Evolutionary conservation across 768 basidiomycete genomes (phyloP), one percentile per base, ranked within the genome.

Genomic region (Punctularia strigosozonata): DNA sequence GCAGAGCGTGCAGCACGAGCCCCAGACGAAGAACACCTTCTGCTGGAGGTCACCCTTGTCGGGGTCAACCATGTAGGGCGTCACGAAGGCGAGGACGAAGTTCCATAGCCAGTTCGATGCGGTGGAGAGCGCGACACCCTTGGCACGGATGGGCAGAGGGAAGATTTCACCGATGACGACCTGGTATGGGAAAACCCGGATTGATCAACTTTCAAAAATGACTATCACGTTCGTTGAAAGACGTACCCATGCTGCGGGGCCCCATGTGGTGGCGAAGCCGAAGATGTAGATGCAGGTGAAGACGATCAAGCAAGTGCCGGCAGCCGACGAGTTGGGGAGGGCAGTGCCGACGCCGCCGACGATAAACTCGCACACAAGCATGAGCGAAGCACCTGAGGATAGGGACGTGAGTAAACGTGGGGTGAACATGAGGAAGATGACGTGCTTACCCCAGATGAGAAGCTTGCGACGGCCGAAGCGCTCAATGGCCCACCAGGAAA

Each of bases 401-500:
- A 85, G 63, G 0, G 81, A 80, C 15, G 12, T 15, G 15, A 30
- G 15, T 30, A 30, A 30, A 30, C n/a, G n/a, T n/a, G n/a, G n/a
- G n/a, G n/a, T n/a, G n/a, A n/a, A n/a, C n/a, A n/a, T n/a, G n/a
- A n/a, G n/a, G n/a, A n/a, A n/a, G n/a, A n/a, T n/a, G n/a, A n/a
- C n/a, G n/a, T n/a, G n/a, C n/a, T n/a, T n/a, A n/a, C n/a, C n/a
- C n/a, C n/a, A n/a, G n/a, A n/a, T n/a, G n/a, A n/a, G n/a, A n/a
- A n/a, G n/a, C 33, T 50, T 44, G 8, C 80, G 64, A 34, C 81
- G 69, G 10, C 81, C 81, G 53, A 73, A 82, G 68, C 75, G 45
- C 53, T 84, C 77, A 71, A 84, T 76, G 38, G 83, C 61, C 53
- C 77, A 84, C 48, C 85, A 54, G 2, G 82, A 81, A 24, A 73